Conservation (phyloP, 441 rosid genomes). For the Metrosideros polymorpha region DNA sequence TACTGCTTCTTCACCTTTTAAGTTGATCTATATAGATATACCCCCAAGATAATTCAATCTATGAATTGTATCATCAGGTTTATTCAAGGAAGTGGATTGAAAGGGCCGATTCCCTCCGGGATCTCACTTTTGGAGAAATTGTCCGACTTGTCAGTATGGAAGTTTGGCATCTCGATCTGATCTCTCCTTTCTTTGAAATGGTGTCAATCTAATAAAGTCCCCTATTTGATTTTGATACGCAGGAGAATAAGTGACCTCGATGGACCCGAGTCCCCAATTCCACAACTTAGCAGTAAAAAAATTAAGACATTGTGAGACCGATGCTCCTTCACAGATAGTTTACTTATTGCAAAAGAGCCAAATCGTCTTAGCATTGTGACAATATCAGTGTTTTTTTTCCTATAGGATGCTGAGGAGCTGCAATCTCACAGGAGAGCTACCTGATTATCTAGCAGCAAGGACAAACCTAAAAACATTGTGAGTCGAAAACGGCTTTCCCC, state of each 20-base stretch:
- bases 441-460: background rate
- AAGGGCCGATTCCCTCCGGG: background rate
- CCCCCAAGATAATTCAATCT: too few species aligned
- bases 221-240: background rate
- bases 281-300: background rate
- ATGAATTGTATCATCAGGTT: background rate
- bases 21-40: background rate
- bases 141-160: background rate
- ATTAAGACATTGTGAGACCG: background rate
- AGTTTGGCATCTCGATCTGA: background rate
- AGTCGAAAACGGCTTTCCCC: background rate
- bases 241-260: slow-evolving; percentile 4
- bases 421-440: slow-evolving; percentile 2
- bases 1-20: background rate
- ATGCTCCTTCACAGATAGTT: background rate
- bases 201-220: background rate
- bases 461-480: background rate
- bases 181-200: background rate
- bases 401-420: slow-evolving; percentile 1
- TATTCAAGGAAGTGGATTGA: slow-evolving; percentile 4
- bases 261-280: background rate
- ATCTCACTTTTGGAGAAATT: background rate
- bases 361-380: background rate
- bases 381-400: background rate
- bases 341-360: background rate